phyloP scores from a whole-genome alignment of 129 eudicot genomes.

The Dittrichia graveolens region DNA sequence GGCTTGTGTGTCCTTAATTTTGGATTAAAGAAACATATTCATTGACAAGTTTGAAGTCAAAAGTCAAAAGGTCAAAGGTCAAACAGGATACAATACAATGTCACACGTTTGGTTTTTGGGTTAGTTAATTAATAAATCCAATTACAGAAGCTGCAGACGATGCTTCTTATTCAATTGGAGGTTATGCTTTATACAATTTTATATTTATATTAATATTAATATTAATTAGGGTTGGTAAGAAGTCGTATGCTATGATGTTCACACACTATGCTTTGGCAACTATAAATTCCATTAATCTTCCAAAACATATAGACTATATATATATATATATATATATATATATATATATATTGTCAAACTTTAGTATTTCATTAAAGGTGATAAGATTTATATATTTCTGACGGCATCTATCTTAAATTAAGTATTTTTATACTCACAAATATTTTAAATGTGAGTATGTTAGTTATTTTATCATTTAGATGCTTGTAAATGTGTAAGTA shows the following conservation, averaged over 20 bases:
- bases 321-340: no score
- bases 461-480: no score
- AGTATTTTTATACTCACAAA: no score
- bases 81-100: neutral
- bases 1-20: conserved; percentile 16
- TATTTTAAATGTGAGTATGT: no score
- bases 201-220: no score
- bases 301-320: neutral
- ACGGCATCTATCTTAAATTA: no score
- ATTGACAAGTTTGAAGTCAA: conserved; percentile 35
- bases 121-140: neutral
- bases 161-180: neutral
- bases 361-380: no score
- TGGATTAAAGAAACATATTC: neutral
- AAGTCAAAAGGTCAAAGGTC: conserved; percentile 10
- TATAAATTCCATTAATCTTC: neutral
- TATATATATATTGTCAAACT: no score
- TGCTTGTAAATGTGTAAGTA: no score
- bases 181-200: no score
- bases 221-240: no score
- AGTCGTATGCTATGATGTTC: neutral
- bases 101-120: conserved; percentile 26
- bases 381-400: no score
- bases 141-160: conserved; percentile 16
- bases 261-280: neutral